Conservation (phyloP, 1,284 basidiomycete genomes). For the Apiotrichum siamense region DNA sequence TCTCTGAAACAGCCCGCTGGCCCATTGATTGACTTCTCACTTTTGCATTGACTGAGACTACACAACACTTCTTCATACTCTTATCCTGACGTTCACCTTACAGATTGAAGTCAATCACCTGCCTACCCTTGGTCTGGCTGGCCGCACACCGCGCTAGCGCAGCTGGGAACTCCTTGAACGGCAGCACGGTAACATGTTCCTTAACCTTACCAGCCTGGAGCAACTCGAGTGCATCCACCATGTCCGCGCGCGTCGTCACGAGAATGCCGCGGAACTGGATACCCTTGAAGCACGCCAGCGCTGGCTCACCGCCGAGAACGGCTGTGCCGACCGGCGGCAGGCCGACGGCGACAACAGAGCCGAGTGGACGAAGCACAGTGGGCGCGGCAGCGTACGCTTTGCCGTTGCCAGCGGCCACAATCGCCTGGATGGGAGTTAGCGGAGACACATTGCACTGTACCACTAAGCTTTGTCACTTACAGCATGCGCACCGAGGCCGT, state of each 20-base stretch:
- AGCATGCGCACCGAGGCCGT: conserved; percentile 13
- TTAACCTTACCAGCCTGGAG: conserved; percentile 14
- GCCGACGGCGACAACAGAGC: conserved; percentile 14
- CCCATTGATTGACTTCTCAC: no score
- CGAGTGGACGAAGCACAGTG: conserved; percentile 9
- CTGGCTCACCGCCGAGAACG: conserved; percentile 33
- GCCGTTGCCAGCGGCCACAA: conserved; percentile 16
- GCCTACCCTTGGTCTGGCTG: conserved; percentile 11
- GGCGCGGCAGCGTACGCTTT: conserved; percentile 15
- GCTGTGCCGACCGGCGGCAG: conserved; percentile 25
- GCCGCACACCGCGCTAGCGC: conserved; percentile 11
- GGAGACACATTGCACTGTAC: neutral
- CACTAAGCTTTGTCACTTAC: neutral
- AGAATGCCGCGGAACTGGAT: conserved; percentile 43
- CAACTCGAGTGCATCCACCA: conserved; percentile 12
- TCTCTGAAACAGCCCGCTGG: no score
- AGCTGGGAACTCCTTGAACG: conserved; percentile 15
- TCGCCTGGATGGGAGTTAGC: neutral
- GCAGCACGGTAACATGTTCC: conserved; percentile 15
- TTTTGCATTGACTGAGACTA: no score
- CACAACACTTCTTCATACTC: neutral
- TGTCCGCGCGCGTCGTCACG: conserved; percentile 25
- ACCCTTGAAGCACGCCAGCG: conserved; percentile 42
- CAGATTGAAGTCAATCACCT: conserved; percentile 14
- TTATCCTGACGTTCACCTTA: no score